These are phyloP conservation scores for Circinella minor DNA, from an alignment of 371 early-diverging fungal genomes.

Conservation along the genomic window DNA sequence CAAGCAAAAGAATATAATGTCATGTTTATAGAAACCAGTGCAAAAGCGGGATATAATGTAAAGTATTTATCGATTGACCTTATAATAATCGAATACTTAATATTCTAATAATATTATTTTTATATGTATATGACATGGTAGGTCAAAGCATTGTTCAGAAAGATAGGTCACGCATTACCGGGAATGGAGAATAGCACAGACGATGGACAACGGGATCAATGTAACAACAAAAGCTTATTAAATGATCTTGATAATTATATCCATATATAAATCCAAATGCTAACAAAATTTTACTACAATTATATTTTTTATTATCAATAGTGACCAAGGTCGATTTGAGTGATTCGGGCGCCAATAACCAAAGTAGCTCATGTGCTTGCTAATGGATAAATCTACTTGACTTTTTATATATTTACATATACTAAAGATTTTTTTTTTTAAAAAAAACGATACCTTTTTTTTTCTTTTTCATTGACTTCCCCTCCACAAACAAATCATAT, in stretches of 20 bases:
- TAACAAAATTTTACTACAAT: background rate
- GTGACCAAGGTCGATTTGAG: constrained; percentile 56
- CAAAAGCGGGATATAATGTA: constrained; percentile 93
- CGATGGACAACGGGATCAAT: constrained; percentile 28
- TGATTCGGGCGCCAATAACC: constrained; percentile 35
- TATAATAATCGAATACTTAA: background rate
- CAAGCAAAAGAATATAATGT: constrained; percentile 88
- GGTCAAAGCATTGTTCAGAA: constrained; percentile 88
- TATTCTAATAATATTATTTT: too few relatives aligned
- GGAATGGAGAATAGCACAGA: constrained; percentile 73
- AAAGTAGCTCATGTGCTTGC: constrained; percentile 47
- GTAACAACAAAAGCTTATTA: constrained; percentile 9
- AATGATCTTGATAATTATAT: too few relatives aligned
- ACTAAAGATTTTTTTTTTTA: background rate
- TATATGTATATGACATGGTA: background rate
- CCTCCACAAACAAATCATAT: too few relatives aligned
- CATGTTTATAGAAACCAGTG: constrained; percentile 93
- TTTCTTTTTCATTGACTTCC: too few relatives aligned
- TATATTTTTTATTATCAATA: constrained; percentile 7
- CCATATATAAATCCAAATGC: too few relatives aligned
- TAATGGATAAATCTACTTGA: constrained; percentile 16
- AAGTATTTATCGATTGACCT: background rate
- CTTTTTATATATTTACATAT: background rate
- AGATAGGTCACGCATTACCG: constrained; percentile 91
- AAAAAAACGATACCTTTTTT: too few relatives aligned